Evolutionary conservation across 805 yeast genomes (phyloP), one percentile per base, ranked within the genome.

Genomic region (Pichia deserticola): DNA sequence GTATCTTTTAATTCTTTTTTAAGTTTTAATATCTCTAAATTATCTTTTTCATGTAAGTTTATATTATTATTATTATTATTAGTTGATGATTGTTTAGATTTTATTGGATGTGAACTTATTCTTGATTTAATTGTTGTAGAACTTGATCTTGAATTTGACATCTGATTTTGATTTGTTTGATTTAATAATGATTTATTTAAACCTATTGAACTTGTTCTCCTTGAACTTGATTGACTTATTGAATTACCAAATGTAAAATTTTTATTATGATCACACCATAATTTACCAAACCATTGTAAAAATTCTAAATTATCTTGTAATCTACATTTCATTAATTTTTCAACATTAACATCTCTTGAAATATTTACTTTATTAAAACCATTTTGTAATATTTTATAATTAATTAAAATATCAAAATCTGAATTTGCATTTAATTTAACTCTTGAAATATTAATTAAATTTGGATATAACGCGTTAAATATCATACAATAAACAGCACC

Each of bases 401-500:
- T 93, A 51, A 78, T 77, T 48, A 86, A 69, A 56, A 77, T 81
- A 53, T 92, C 96, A 64, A 86, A 87, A 54, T 88, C 95, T 12
- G 78, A 73, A 13, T 74, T 71, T 10, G 85, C 82, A 51, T 81
- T 78, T 62, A 84, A 89, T 59, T 79, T 83, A 48, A 92, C 95
- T 57, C 83, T 79, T 44, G 70, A 61, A 84, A 92, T 78, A 1
- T 97, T 93, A 20, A 93, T 75, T 15, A 43, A 42, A 57, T 89
- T 96, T 9, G 84, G 82, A 59, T 74, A 86, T 20, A 93, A 81
- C 7, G 89, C 79, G 65, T 93, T 97, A 72, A 92, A 74, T 38
- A 93, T 76, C 69, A 90, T 97, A 66, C 97, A 89, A 64, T 88
- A 92, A 1, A 89, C 92, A 1, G 97, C 97, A 2, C 99, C 99